Evolutionary conservation across 2,329 filamentous ascomycete genomes (phyloP).

Genomic region (Tolypocladium inflatum): DNA sequence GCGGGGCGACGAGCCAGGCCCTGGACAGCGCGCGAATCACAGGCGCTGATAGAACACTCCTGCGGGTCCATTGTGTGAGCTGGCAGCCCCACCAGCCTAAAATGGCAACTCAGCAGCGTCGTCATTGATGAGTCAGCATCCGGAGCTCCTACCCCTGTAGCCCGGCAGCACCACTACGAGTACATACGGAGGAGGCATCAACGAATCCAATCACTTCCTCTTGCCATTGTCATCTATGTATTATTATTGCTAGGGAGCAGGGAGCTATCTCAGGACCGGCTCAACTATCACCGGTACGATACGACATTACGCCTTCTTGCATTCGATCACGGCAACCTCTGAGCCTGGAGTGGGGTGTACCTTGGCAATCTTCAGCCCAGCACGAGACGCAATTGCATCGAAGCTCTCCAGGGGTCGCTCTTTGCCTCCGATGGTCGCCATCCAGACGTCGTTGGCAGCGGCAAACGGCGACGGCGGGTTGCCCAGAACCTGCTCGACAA

Average conservation of each 20-base stretch:
- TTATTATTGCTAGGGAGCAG: neutral
- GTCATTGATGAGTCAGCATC: too few relatives aligned
- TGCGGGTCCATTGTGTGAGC: neutral
- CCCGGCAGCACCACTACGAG: too few relatives aligned
- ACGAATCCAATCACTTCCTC: neutral
- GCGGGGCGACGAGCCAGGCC: constrained; percentile 3
- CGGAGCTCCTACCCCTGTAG: too few relatives aligned
- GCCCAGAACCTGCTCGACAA: constrained; percentile 20
- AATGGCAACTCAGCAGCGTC: neutral
- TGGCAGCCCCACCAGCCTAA: neutral
- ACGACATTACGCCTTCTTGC: constrained; percentile 1
- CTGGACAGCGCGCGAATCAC: neutral
- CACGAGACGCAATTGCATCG: constrained; percentile 10
- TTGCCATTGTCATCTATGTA: neutral
- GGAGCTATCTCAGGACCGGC: too few relatives aligned
- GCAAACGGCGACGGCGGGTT: constrained; percentile 15
- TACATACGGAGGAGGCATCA: neutral
- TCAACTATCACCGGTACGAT: neutral
- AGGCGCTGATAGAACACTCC: neutral
- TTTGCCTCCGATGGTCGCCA: constrained; percentile 22
- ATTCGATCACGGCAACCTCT: constrained; percentile 11
- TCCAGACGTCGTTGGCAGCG: constrained; percentile 19
- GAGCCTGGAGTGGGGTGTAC: constrained; percentile 5
- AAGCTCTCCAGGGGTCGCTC: constrained; percentile 18
- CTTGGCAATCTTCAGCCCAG: constrained; percentile 16